phyloP scores from a whole-genome alignment of 192 early-diverging fungal genomes.

The Geosiphon pyriformis region DNA sequence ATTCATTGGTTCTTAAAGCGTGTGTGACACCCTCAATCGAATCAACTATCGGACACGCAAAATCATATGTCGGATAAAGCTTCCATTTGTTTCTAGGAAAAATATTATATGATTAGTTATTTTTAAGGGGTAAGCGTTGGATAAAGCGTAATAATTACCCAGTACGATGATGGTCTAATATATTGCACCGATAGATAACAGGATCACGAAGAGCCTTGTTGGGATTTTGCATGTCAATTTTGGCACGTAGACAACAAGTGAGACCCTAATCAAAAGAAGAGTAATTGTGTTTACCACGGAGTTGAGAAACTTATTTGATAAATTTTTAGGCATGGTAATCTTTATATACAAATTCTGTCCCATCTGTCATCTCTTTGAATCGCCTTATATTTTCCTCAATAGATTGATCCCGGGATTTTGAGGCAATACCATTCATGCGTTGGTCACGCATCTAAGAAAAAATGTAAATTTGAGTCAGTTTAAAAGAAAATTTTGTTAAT shows the following conservation, averaged over 20 bases:
- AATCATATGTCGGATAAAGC: slow-evolving; percentile 98
- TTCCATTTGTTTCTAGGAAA: slow-evolving; percentile 70
- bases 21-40: slow-evolving; percentile 96
- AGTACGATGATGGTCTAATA: slow-evolving; percentile 83
- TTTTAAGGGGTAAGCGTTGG: background rate
- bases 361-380: slow-evolving; percentile 90
- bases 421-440: slow-evolving; percentile 77
- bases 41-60: slow-evolving; percentile 96
- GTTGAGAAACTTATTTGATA: background rate
- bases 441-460: slow-evolving; percentile 71
- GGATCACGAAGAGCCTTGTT: slow-evolving; percentile 97
- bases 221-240: slow-evolving; percentile 80
- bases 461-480: background rate
- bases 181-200: slow-evolving; percentile 92
- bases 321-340: background rate
- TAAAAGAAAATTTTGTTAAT: background rate
- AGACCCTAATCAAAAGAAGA: slow-evolving; percentile 45
- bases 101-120: background rate
- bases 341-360: slow-evolving; percentile 62
- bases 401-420: slow-evolving; percentile 73
- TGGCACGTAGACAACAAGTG: slow-evolving; percentile 87
- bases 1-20: slow-evolving; percentile 95
- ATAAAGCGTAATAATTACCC: slow-evolving; percentile 41
- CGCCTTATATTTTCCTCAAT: slow-evolving; percentile 88
- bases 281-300: background rate